Evolutionary conservation across 1,284 basidiomycete species (phyloP).

Genomic region (Austroboletus niveus): DNA sequence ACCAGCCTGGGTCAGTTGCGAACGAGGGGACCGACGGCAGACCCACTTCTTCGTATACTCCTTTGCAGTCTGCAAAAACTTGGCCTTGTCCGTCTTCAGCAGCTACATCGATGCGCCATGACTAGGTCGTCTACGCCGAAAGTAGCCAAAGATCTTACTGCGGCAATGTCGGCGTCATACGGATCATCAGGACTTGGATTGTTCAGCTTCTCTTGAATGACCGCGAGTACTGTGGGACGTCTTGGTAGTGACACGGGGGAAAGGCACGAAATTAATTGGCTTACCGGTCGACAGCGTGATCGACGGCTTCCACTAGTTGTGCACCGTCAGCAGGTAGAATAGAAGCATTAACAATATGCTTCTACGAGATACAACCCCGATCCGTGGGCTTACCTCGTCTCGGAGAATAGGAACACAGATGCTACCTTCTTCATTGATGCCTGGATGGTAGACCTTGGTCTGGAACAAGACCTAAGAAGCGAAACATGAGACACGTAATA

Average conservation of each 20-base stretch:
- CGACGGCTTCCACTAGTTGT: constrained; percentile 82
- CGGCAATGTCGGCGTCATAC: constrained; percentile 81
- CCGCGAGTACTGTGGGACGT: constrained; percentile 58
- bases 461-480: constrained; percentile 71
- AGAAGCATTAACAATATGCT: constrained; percentile 1
- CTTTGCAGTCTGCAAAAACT: constrained; percentile 70
- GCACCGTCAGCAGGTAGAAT: background rate
- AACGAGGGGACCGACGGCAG: background rate
- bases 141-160: constrained; percentile 42
- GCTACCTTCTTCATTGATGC: constrained; percentile 86
- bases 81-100: constrained; percentile 69
- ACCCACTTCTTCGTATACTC: constrained; percentile 80
- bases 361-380: background rate
- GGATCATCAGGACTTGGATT: constrained; percentile 90
- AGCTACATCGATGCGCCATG: constrained; percentile 39
- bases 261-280: constrained; percentile 17
- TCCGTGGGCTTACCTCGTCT: constrained; percentile 64
- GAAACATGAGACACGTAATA: constrained; percentile 25
- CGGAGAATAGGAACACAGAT: constrained; percentile 81
- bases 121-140: background rate
- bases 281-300: constrained; percentile 73
- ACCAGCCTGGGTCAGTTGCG: constrained; percentile 4
- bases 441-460: constrained; percentile 91
- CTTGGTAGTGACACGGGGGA: constrained; percentile 5
- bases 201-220: constrained; percentile 84